Evolutionary conservation across 495 filamentous ascomycete genomes (phyloP).

Genomic region (Penicillium parvum): DNA sequence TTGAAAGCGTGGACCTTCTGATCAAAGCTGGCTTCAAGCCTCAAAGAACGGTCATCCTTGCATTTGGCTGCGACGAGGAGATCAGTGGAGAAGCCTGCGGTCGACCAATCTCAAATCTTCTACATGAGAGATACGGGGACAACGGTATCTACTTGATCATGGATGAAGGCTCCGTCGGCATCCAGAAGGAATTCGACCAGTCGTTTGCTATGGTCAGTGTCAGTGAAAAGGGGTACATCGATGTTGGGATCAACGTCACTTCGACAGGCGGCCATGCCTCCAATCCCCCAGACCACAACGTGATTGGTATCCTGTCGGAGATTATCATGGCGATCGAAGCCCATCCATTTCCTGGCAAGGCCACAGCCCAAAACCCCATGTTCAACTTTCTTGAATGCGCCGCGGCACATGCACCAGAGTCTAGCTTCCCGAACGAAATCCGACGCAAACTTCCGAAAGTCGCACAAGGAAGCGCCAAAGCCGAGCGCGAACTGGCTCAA

Average conservation of each 20-base stretch:
- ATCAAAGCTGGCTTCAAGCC: slow-evolving; percentile 49
- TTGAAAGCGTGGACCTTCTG: slow-evolving; percentile 54
- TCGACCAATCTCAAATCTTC: slow-evolving; percentile 34
- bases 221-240: slow-evolving; percentile 55
- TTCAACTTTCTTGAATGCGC: slow-evolving; percentile 11
- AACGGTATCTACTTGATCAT: slow-evolving; percentile 53
- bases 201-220: slow-evolving; percentile 51
- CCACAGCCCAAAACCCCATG: slow-evolving; percentile 15
- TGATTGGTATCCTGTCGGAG: slow-evolving; percentile 56
- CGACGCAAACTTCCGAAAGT: slow-evolving; percentile 1
- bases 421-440: slow-evolving; percentile 7
- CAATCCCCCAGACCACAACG: slow-evolving; percentile 53
- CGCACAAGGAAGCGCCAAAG: not conserved
- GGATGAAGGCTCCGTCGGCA: slow-evolving; percentile 50
- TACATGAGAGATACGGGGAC: slow-evolving; percentile 47
- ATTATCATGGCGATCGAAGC: slow-evolving; percentile 51
- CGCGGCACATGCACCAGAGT: slow-evolving; percentile 8
- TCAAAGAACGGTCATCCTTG: slow-evolving; percentile 51
- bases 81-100: slow-evolving; percentile 49
- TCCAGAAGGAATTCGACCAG: slow-evolving; percentile 37
- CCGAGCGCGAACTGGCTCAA: slow-evolving; percentile 4
- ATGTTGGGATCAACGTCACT: slow-evolving; percentile 51
- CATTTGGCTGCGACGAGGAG: slow-evolving; percentile 63
- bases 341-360: slow-evolving; percentile 38
- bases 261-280: slow-evolving; percentile 55